Percentiles rank a stretch among this genome's conserved stretches.
phyloP scores from a whole-genome alignment of 495 filamentous ascomycete genomes.

The Aspergillus diversus region DNA sequence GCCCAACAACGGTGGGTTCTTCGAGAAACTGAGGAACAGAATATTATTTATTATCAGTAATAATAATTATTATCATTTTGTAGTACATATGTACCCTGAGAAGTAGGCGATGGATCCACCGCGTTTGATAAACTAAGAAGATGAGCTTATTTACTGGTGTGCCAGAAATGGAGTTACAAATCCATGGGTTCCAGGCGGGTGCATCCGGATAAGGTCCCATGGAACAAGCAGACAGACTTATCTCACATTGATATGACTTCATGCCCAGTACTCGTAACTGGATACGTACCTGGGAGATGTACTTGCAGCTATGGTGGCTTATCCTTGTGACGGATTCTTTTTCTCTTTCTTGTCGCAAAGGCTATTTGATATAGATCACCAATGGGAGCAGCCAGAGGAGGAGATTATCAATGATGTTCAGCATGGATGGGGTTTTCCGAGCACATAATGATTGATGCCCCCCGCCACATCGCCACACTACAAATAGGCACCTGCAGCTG shows the following conservation, averaged over 20 bases:
- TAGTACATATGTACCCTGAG: neutral
- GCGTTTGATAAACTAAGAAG: constrained; percentile 1
- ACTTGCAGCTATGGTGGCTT: constrained; percentile 6
- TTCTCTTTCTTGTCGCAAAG: neutral
- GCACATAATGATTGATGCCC: neutral
- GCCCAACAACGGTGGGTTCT: constrained; percentile 33
- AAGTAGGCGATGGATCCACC: neutral
- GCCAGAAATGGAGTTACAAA: constrained; percentile 1
- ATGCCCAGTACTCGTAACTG: neutral
- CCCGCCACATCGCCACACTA: constrained; percentile 21
- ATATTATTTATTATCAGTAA: neutral
- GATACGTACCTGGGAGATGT: neutral
- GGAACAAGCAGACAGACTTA: constrained; percentile 12
- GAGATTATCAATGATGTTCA: constrained; percentile 3
- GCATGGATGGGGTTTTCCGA: constrained; percentile 7
- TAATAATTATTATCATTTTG: neutral
- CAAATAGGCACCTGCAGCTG: constrained; percentile 19
- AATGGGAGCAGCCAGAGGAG: neutral
- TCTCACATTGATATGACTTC: constrained; percentile 4
- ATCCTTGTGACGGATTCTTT: constrained; percentile 5
- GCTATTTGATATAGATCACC: neutral
- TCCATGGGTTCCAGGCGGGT: constrained; percentile 14
- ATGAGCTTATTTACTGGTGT: constrained; percentile 4
- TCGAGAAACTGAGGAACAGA: neutral
- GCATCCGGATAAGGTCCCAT: constrained; percentile 18